These are phyloP conservation scores for Penicillium egyptiacum DNA, from an alignment of 495 filamentous ascomycete species.

Conservation along the genomic window DNA sequence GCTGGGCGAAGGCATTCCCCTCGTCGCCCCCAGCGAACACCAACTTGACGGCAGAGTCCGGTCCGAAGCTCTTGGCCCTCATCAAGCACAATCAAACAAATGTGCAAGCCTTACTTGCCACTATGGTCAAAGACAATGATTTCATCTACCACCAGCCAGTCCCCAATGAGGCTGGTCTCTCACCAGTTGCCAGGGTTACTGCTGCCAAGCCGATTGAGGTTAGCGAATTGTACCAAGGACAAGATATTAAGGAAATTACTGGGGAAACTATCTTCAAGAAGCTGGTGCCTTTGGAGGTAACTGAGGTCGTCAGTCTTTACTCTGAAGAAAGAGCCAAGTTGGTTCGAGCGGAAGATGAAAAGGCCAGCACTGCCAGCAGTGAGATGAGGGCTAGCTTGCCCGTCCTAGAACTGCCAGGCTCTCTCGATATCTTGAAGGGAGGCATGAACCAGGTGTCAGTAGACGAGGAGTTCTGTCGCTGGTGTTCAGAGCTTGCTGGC, in stretches of 20 bases:
- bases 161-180: conserved; percentile 76
- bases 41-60: conserved; percentile 80
- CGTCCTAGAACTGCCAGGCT: conserved; percentile 85
- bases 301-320: conserved; percentile 93
- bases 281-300: conserved; percentile 94
- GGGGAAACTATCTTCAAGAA: conserved; percentile 96
- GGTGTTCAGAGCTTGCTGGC: conserved; percentile 88
- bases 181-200: conserved; percentile 83
- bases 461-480: conserved; percentile 86
- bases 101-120: conserved; percentile 74
- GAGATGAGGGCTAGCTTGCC: conserved; percentile 96
- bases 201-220: conserved; percentile 98
- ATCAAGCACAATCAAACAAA: conserved; percentile 77
- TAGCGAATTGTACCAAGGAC: conserved; percentile 92
- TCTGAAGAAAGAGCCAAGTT: conserved; percentile 98
- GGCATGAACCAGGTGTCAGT: conserved; percentile 87
- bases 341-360: conserved; percentile 88
- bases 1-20: conserved; percentile 78
- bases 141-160: conserved; percentile 96
- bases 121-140: conserved; percentile 89
- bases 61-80: conserved; percentile 68
- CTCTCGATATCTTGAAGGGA: conserved; percentile 87
- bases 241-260: conserved; percentile 95
- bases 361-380: conserved; percentile 83
- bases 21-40: conserved; percentile 73